Percentiles rank a stretch among this genome's conserved stretches.
Conservation (phyloP, 306 rosid genomes). For the Cucurbita maxima region DNA sequence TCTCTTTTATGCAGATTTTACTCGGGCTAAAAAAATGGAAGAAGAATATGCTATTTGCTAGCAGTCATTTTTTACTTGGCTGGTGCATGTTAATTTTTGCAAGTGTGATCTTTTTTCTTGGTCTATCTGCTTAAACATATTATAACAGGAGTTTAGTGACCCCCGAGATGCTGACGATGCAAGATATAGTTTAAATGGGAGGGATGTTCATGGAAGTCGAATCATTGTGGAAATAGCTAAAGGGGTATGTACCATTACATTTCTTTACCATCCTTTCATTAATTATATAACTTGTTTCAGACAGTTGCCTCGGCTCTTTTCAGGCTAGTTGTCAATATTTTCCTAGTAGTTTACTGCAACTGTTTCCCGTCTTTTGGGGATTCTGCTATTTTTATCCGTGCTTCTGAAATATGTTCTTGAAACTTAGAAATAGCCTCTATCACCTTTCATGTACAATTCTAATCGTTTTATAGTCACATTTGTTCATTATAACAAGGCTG, state of each 20-base stretch:
- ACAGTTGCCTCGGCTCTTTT: background rate
- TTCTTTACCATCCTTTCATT: background rate
- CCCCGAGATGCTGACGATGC: slow-evolving; percentile 42
- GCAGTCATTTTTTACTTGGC: background rate
- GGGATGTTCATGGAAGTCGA: slow-evolving; percentile 32
- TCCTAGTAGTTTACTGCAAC: background rate
- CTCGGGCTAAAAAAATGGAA: background rate
- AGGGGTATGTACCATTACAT: slow-evolving; percentile 21
- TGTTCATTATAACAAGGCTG: background rate
- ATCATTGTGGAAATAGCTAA: slow-evolving; percentile 30
- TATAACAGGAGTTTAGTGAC: slow-evolving; percentile 8
- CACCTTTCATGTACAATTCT: background rate
- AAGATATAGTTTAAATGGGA: slow-evolving; percentile 31
- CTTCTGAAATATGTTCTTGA: background rate
- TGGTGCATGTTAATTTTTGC: slow-evolving; percentile 1
- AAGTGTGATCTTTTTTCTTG: background rate
- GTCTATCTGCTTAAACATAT: background rate
- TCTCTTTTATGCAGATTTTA: background rate
- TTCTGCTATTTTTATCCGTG: background rate
- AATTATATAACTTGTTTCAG: background rate
- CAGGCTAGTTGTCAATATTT: background rate
- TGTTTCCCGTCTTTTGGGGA: too few species aligned
- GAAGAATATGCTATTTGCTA: background rate
- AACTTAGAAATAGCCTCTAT: background rate
- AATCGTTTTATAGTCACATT: background rate